Percentiles rank a stretch among this genome's conserved stretches.
phyloP scores from a whole-genome alignment of 176 grass and related monocot genomes.

The Triticum urartu region DNA sequence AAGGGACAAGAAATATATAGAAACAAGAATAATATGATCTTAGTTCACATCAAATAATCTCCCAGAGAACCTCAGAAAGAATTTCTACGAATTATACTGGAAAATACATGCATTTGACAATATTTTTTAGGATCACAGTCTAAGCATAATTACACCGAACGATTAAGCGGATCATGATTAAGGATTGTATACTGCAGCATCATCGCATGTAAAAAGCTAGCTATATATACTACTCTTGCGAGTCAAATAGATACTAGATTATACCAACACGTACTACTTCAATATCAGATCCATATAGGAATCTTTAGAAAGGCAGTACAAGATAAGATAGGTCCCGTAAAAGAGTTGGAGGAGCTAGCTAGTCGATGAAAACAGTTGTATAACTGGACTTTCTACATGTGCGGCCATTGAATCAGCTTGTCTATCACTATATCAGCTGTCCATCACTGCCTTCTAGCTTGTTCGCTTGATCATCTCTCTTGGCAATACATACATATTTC shows the following conservation, averaged over 20 bases:
- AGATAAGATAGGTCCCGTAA: slow-evolving; percentile 21
- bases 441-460: slow-evolving; percentile 12
- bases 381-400: slow-evolving; percentile 36
- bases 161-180: neutral
- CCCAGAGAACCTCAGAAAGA: neutral
- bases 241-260: neutral
- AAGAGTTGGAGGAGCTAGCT: slow-evolving; percentile 14
- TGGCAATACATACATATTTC: slow-evolving; percentile 9
- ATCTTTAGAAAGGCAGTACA: neutral
- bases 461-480: slow-evolving; percentile 1
- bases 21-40: neutral
- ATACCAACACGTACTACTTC: neutral
- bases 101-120: neutral
- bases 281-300: slow-evolving; percentile 6
- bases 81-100: neutral
- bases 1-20: neutral
- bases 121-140: neutral
- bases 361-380: slow-evolving; percentile 40
- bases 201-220: neutral
- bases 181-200: neutral
- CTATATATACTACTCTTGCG: neutral
- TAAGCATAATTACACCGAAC: neutral
- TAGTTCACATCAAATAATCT: neutral
- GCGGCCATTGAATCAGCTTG: slow-evolving; percentile 42
- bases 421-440: slow-evolving; percentile 22